These are phyloP conservation scores for Athelia psychrophila DNA, from an alignment of 1,284 basidiomycete genomes.

Conservation along the genomic window DNA sequence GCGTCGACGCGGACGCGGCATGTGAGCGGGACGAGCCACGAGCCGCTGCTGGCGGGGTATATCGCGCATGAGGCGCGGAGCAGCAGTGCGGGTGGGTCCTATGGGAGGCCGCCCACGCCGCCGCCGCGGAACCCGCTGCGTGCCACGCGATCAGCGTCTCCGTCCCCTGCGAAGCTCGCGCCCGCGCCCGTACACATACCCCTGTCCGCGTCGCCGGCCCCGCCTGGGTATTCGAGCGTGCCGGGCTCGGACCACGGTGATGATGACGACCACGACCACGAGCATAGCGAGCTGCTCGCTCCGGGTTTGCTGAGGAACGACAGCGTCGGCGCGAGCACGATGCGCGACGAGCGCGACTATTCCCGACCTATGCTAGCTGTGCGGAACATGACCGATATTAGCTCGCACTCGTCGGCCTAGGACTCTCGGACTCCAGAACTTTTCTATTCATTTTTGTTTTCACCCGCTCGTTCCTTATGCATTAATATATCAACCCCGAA, in stretches of 20 bases:
- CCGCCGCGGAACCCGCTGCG: slow-evolving; percentile 44
- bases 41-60: slow-evolving; percentile 54
- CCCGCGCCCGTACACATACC: slow-evolving; percentile 10
- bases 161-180: slow-evolving; percentile 31
- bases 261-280: slow-evolving; percentile 30
- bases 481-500: not conserved
- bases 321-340: slow-evolving; percentile 28
- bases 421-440: not conserved
- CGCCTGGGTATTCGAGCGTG: too few relatives aligned
- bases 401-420: not conserved
- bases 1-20: slow-evolving; percentile 30
- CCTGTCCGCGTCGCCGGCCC: too few relatives aligned
- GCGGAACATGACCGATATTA: slow-evolving; percentile 14
- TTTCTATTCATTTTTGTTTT: not conserved
- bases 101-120: slow-evolving; percentile 28
- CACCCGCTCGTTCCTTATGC: not conserved
- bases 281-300: slow-evolving; percentile 35
- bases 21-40: slow-evolving; percentile 59
- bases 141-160: slow-evolving; percentile 12
- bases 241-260: not conserved
- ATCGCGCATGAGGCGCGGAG: slow-evolving; percentile 11
- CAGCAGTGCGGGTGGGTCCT: slow-evolving; percentile 10
- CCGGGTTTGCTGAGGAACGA: slow-evolving; percentile 37
- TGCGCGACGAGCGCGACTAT: slow-evolving; percentile 55
- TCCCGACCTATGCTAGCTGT: slow-evolving; percentile 58